Evolutionary conservation across 768 basidiomycete genomes (phyloP), one percentile per base, ranked within the genome.

Genomic region (Wakefieldia striispora): DNA sequence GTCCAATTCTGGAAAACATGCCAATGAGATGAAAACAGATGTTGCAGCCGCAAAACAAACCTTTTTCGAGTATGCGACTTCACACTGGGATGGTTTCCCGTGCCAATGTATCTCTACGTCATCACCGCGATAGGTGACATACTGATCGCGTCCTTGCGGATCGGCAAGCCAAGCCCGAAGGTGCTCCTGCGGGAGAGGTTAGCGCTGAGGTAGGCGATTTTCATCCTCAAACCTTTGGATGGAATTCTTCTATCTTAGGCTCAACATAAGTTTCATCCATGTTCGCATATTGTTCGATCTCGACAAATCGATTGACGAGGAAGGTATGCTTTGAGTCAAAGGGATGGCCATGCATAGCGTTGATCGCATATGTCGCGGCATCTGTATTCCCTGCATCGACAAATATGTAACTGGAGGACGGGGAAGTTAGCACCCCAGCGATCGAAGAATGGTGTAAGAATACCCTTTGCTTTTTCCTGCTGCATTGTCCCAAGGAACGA

Each of bases 91-190:
- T 42, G 89, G 87, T 58, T 91, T 90, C 43, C 92, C 91, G 60
- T 94, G 91, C 95, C 94, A 99, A 61, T 83, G 77, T 59, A 99
- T 84, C 56, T 86, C 79, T 45, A 95, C 91, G 55, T 95, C 89
- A 60, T 95, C 91, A 40, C 90, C 91, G 34, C 91, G 84, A 68
- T 95, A 94, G 34, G 91, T 94, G 49, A 91, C 86, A 73, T 93
- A 93, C 66, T 99, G 97, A 68, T 99, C 97, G 53, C 95, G 87
- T 31, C 94, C 93, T 68, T 86, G 84, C 20, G 83, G 76, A 70
- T 99, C 97, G 21, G 84, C 91, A 45, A 98, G 79, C 95, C 95
- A 99, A 45, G 91, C 88, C 40, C 91, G 83, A 53, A 97, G 79
- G 72, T 99, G 95, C 67, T 97, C 97, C 93, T 97, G 57, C 24